Evolutionary conservation across 176 grass and related monocot genomes (phyloP), one percentile per base, ranked within the genome.

Genomic region (Alopecurus myosuroides): DNA sequence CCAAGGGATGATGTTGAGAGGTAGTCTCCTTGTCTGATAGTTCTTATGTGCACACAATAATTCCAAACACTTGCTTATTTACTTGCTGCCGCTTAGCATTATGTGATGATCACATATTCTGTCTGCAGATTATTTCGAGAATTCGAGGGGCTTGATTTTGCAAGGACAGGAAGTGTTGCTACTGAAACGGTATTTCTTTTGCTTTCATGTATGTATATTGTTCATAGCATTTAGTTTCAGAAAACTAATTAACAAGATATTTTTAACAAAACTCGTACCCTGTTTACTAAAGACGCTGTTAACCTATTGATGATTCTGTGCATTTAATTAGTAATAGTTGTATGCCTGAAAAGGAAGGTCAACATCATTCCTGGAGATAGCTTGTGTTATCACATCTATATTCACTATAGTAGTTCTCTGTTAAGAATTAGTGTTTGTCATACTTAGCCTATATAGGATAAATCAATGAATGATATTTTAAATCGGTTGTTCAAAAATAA

Each of bases 1-100:
- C 81, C 84, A 19, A 96, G 91, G 88, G 97, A 96, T 80, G 91
- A 92, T 33, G 88, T 99, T 2, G 90, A 94, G 87, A 99, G 93
- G 97, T 99, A 89, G 0, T 42, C 29, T 41, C 52, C 15, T 14
- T 39, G n/a, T 41, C 9, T 44, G 5, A 85, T 65, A 39, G 30
- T 36, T 82, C 71, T 55, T 80, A 19, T 78, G 20, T 37, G 4
- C 26, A 28, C 61, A 82, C 55, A 7, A 36, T 13, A 13, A 25
- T 42, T 37, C 25, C 9, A 3, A 18, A 12, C 62, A 45, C 15
- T 35, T 60, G 30, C 15, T 79, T 23, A 23, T 11, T 7, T 49
- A 20, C 25, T 14, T 74, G 46, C 12, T 40, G 30, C 5, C 0
- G 5, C 15, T 82, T 31, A 73, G 44, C 7, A 2, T 33, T 64